These are phyloP conservation scores for Aspergillus diversus DNA, from an alignment of 495 filamentous ascomycete genomes.

Conservation along the genomic window DNA sequence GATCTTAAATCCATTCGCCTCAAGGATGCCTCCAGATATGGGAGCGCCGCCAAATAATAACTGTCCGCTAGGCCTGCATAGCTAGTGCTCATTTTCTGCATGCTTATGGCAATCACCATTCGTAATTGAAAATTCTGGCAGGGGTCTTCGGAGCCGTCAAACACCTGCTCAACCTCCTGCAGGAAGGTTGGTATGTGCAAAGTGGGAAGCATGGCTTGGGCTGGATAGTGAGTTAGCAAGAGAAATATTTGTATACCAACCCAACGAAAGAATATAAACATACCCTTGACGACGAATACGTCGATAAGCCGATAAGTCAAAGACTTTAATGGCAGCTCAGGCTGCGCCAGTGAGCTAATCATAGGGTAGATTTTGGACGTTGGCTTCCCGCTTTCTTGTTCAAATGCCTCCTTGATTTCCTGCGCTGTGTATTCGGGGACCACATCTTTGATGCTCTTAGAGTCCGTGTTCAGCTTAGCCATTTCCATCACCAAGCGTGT, in stretches of 20 bases:
- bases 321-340: slow-evolving; percentile 64
- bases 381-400: slow-evolving; percentile 59
- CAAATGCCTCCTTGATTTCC: slow-evolving; percentile 60
- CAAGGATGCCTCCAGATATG: slow-evolving; percentile 75
- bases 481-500: slow-evolving; percentile 92
- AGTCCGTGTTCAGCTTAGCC: slow-evolving; percentile 83
- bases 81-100: slow-evolving; percentile 81
- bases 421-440: slow-evolving; percentile 69
- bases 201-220: slow-evolving; percentile 81
- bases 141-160: slow-evolving; percentile 71
- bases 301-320: slow-evolving; percentile 75
- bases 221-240: slow-evolving; percentile 45
- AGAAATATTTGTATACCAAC: slow-evolving; percentile 15
- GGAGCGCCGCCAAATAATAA: slow-evolving; percentile 86
- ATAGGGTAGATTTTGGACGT: slow-evolving; percentile 76
- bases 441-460: slow-evolving; percentile 83
- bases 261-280: slow-evolving; percentile 27
- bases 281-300: slow-evolving; percentile 80
- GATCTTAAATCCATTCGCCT: slow-evolving; percentile 81
- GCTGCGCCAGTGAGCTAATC: slow-evolving; percentile 73
- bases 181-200: slow-evolving; percentile 81
- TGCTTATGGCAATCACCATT: slow-evolving; percentile 88
- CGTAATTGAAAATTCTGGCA: slow-evolving; percentile 84
- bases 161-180: slow-evolving; percentile 78
- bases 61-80: slow-evolving; percentile 88